Evolutionary conservation across 2,329 filamentous ascomycete species (phyloP).

Genomic region (Beauveria pseudobassiana): DNA sequence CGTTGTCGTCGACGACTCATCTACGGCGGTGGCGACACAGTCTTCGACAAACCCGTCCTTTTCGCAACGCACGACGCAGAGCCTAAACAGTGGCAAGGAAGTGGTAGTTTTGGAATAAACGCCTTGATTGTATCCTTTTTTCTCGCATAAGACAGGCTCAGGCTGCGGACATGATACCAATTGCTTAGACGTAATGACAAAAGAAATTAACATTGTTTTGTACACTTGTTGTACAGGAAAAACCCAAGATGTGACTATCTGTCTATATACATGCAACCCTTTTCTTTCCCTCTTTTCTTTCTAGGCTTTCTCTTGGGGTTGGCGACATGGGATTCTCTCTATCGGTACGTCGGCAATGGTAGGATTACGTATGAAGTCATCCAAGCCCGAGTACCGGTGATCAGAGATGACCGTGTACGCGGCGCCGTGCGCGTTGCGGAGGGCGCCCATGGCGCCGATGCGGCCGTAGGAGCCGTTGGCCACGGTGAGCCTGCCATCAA

Average conservation of each 20-base stretch:
- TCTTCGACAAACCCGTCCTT: not conserved
- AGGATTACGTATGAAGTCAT: conserved; percentile 16
- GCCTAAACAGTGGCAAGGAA: not conserved
- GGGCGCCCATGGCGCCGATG: conserved; percentile 43
- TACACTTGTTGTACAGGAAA: not conserved
- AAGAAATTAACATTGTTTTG: not conserved
- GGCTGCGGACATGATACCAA: conserved; percentile 6
- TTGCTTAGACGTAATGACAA: conserved; percentile 1
- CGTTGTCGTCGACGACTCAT: conserved; percentile 12
- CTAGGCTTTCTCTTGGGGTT: not conserved
- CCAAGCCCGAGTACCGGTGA: conserved; percentile 23
- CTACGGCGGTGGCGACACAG: not conserved
- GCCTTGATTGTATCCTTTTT: not conserved
- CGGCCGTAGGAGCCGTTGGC: conserved; percentile 47
- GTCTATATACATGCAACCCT: not conserved
- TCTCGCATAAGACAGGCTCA: not conserved
- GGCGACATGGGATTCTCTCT: not conserved
- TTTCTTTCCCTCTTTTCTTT: not conserved
- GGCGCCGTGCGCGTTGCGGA: conserved; percentile 43
- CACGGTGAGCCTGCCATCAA: conserved; percentile 57
- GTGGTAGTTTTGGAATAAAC: conserved; percentile 11
- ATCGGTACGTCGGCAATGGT: not conserved
- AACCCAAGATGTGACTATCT: not conserved
- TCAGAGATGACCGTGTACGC: conserved; percentile 28
- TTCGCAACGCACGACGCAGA: not conserved